Percentiles rank a stretch among this genome's conserved stretches.
Evolutionary conservation across 352 stramenopile genomes (phyloP).

Genomic region (Pythium pyrilobum): DNA sequence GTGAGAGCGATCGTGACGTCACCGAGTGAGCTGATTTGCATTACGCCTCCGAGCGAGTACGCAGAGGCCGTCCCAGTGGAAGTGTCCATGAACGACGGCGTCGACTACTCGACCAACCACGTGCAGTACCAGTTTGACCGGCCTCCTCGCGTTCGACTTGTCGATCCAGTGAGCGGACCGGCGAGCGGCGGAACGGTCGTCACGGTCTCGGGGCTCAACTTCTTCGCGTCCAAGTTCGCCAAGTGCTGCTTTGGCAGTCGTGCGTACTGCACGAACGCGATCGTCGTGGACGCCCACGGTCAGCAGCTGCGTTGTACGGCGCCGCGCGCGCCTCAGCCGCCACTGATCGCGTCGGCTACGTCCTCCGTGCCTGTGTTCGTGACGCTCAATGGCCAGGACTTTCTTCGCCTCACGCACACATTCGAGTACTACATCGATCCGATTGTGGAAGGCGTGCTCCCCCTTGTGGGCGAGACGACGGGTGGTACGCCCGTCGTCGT

Average conservation of each 20-base stretch:
- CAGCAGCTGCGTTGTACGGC: constrained; percentile 33
- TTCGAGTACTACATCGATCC: constrained; percentile 65
- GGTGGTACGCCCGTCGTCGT: constrained; percentile 62
- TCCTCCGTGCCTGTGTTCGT: constrained; percentile 44
- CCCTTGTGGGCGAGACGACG: constrained; percentile 30
- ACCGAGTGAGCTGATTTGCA: constrained; percentile 26
- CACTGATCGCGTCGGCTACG: constrained; percentile 1
- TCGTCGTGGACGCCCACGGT: constrained; percentile 26
- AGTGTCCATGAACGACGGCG: constrained; percentile 83
- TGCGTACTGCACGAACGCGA: constrained; percentile 30
- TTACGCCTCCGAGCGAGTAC: constrained; percentile 24
- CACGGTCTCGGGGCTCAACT: constrained; percentile 43
- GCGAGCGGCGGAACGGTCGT: constrained; percentile 46
- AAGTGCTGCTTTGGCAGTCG: constrained; percentile 61
- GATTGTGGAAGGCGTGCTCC: constrained; percentile 35
- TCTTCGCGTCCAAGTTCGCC: constrained; percentile 48
- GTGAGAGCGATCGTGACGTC: constrained; percentile 34
- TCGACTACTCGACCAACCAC: constrained; percentile 82
- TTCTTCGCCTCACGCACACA: constrained; percentile 23
- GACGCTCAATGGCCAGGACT: constrained; percentile 79
- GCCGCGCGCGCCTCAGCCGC: constrained; percentile 21
- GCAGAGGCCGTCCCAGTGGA: constrained; percentile 42
- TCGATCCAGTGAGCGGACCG: constrained; percentile 43
- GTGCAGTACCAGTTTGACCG: constrained; percentile 57
- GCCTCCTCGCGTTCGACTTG: constrained; percentile 35